Base-by-base conservation (phyloP, 192 early-diverging fungal species). In the Coemansia sp. region DNA sequence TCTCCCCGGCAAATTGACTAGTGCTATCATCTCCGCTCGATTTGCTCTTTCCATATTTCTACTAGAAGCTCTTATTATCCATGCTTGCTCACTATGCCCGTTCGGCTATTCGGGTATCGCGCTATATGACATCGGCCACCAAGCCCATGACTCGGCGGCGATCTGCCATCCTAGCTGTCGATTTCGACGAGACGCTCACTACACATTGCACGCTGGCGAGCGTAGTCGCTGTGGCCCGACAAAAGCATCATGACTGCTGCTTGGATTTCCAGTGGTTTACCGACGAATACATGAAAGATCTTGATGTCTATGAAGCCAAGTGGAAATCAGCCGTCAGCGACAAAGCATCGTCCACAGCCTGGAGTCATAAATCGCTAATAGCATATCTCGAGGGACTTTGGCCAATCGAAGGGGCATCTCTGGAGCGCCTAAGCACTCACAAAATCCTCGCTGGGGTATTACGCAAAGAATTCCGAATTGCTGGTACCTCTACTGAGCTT, bases 111-210 rank as follows among this genome's bases (percentile, higher is more conserved):
- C 28, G 4, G 11, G 28, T 11, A 13, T 14, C 52, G 28, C 28
- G 11, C 9, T 32, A 32, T 26, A 55, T 28, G 52, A 55, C 52
- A 16, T 32, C 23, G 3, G 26, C 52, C 8, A 52, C 26, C 28
- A 55, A 32, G 11, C 11, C 19, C 30, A 16, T 17, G 16, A 14
- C 26, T 4, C 53, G 53, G 16, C 53, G 30, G 32, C 53, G 14
- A 39, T 6, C 59, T 9, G 59, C 19, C 10, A 61, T 77, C 0
- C 62, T 82, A 11, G 80, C 72, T 0, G 11, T 82, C 6, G 80
- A 82, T 32, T 85, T 80, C 61, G 83, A 85, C 68, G 39, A 73
- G 40, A 85, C 83, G 6, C 62, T 85, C 35, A 85, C 84, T 10
- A 19, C 26, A 3, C 32, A 60, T 9, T 78, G 77, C 37, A 85